Evolutionary conservation across 2,329 filamentous ascomycete genomes (phyloP), one percentile per base, ranked within the genome.

Genomic region (Calonectria montana): DNA sequence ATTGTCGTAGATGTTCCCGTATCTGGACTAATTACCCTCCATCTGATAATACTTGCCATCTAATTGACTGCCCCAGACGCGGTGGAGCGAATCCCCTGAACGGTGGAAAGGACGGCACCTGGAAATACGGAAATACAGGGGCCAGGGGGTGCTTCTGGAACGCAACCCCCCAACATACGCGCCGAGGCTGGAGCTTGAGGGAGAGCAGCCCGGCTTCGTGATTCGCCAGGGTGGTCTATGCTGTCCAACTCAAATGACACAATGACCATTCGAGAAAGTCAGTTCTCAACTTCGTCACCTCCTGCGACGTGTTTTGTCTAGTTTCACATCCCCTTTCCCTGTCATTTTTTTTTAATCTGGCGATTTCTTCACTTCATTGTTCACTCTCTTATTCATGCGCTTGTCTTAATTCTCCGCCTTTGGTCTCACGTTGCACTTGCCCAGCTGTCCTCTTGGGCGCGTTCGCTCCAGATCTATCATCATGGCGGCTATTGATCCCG

Each of bases 401-500:
- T 50, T 7, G 27, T 48, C n/a, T 25, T 64, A 39, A 45, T 50
- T 39, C 21, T 48, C 47, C 37, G 31, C 31, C 31, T 43, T 39
- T 8, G 10, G 16, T 23, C 39, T 18, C 10, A 12, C 23, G 25
- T 31, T 27, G 37, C 57, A 62, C 31, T 55, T 61, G 67, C 43
- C 31, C 27, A 64, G 21, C 25, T 67, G 45, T 45, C 71, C 64
- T 55, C 35, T 67, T 67, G 43, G 48, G 50, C 45, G 61, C 65
- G 74, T 48, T 35, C 37, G 12, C 43, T 47, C 43, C 43, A n/a
- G 9, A 53, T n/a, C 43, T 41, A 61, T 37, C 62, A 69, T 69
- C 69, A 88, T 88, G 86, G 83, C 86, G 50, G 69, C 79, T 15
- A 84, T 91, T 37, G 88, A 90, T 76, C 83, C 88, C 59, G 82